These are phyloP conservation scores for Striga hermonthica DNA, from an alignment of 305 asterid species.

Conservation along the genomic window DNA sequence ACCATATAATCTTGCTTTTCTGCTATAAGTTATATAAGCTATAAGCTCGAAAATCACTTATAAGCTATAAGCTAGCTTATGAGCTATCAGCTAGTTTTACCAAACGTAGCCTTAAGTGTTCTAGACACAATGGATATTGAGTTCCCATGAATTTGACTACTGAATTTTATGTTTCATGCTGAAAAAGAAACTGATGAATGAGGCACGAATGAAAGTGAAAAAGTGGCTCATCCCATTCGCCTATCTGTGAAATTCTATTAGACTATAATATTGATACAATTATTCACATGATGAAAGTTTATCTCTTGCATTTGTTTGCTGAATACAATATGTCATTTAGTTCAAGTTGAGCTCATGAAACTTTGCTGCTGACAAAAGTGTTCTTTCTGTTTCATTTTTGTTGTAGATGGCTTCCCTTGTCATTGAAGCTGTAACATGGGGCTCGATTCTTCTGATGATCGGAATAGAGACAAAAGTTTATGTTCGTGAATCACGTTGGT, in stretches of 20 bases:
- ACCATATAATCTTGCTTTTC: too few species aligned
- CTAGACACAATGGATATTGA: too few species aligned
- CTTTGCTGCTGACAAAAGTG: constrained; percentile 15
- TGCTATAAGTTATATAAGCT: too few species aligned
- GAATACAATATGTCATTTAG: too few species aligned
- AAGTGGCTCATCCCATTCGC: background rate
- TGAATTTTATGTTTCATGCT: too few species aligned
- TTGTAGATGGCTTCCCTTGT: constrained; percentile 59
- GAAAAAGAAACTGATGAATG: constrained; percentile 5
- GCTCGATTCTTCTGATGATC: constrained; percentile 68
- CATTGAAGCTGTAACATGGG: constrained; percentile 79
- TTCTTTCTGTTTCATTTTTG: constrained; percentile 15
- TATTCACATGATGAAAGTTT: too few species aligned
- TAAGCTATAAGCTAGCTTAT: too few species aligned
- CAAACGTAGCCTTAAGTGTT: background rate
- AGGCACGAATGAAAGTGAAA: background rate
- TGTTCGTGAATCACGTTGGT: constrained; percentile 77
- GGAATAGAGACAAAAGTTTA: constrained; percentile 67
- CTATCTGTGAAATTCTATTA: too few species aligned
- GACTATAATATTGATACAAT: too few species aligned
- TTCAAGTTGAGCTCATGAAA: background rate
- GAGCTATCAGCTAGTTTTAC: background rate
- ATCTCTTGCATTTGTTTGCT: too few species aligned
- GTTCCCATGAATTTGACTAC: too few species aligned
- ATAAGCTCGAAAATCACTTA: too few species aligned